Base-by-base conservation (phyloP, 352 stramenopile species). In the Globisporangium spinosum region DNA sequence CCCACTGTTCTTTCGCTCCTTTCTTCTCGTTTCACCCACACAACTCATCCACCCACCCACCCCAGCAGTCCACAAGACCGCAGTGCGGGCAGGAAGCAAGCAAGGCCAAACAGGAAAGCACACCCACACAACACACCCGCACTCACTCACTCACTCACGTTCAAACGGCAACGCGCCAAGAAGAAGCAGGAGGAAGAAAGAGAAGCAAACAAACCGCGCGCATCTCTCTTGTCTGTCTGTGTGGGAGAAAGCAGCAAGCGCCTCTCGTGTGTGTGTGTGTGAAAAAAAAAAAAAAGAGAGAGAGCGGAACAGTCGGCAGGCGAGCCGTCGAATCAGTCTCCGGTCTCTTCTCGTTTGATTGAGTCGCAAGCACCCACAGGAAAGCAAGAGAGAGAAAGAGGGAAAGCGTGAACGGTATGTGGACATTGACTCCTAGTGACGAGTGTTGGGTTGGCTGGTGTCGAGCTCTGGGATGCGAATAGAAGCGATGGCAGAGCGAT, bases 1-100 rank as follows among this genome's bases (percentile, higher is more conserved):
- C 3, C n/a, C 10, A 29, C 17, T 55, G 43, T 59, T 59, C 60
- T 66, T 56, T 65, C 59, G 38, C 27, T 64, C 38, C 9, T 27
- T 51, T 58, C 13, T 35, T 34, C 29, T 15, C 8, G 38, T 61
- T 61, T 61, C 56, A 61, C 56, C 56, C 56, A 61, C 56, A 47
- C 56, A 58, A 27, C 47, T 22, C 45, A 54, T 20, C 7, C 20
- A 56, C 49, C 22, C n/a, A 56, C 23, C 22, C 51, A n/a, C n/a
- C n/a, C n/a, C n/a, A n/a, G n/a, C n/a, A 20, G 49, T 20, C 49
- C 9, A 40, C 34, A 40, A 40, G 34, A 10, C 34, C 34, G 3
- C 34, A 20, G 38, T 45, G 55, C 55, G 27, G 55, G 55, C 55
- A 45, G 29, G 55, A 45, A 61, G 27, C 25, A 40, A 12, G 55